Evolutionary conservation across 495 filamentous ascomycete genomes (phyloP).

Genomic region (Daldinia grandis): DNA sequence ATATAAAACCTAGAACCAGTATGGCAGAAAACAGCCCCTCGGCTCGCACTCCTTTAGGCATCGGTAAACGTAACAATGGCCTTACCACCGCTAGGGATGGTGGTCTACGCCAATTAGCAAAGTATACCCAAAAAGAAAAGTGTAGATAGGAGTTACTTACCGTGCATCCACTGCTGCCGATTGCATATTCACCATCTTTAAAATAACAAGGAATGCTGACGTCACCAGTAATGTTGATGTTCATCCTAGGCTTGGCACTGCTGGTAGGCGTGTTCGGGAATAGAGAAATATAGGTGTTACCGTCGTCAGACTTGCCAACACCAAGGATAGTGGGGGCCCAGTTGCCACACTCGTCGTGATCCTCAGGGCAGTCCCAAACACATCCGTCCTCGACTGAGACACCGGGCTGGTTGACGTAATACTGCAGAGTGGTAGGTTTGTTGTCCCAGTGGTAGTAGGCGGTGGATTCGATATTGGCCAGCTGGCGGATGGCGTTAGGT

Average conservation of each 20-base stretch:
- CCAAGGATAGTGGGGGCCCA: conserved; percentile 91
- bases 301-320: conserved; percentile 69
- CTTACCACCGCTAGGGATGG: conserved; percentile 48
- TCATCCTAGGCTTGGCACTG: conserved; percentile 72
- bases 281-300: conserved; percentile 82
- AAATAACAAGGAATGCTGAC: conserved; percentile 75
- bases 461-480: conserved; percentile 77
- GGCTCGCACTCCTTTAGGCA: conserved; percentile 24
- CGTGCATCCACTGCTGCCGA: conserved; percentile 71
- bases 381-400: conserved; percentile 74
- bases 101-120: conserved; percentile 48
- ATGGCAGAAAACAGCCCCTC: conserved; percentile 31
- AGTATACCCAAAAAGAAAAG: neutral
- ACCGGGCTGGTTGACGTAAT: conserved; percentile 91
- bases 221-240: conserved; percentile 73
- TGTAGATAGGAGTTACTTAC: conserved; percentile 55
- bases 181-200: conserved; percentile 69
- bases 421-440: conserved; percentile 84
- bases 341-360: conserved; percentile 72
- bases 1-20: conserved; percentile 42
- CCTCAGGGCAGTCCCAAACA: conserved; percentile 70
- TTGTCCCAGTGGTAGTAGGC: conserved; percentile 81
- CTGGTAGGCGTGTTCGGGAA: conserved; percentile 71
- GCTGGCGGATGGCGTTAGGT: conserved; percentile 61
- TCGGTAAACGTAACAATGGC: conserved; percentile 51